Base-by-base conservation (phyloP, 1,284 basidiomycete genomes). In the Leccinum olivaceoglutinosum region DNA sequence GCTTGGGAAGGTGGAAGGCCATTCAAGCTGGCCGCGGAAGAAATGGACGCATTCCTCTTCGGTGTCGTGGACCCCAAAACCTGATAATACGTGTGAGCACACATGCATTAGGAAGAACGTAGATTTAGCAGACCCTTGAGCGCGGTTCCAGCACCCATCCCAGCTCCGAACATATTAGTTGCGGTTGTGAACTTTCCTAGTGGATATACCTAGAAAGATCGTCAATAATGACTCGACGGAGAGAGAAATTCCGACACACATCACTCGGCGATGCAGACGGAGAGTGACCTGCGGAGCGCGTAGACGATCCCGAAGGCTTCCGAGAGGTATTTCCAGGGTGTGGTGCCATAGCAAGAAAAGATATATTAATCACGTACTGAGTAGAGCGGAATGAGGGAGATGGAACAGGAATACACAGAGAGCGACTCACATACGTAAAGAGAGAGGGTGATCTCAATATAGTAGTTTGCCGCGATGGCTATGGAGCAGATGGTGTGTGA, bases 291-390 rank as follows among this genome's bases (percentile, higher is more conserved):
- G 79, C 78, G 60, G 88, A 88, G 62, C 82, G 85, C 18, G 81
- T 81, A 36, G 88, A 86, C 34, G 87, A 86, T 63, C 82, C 83
- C 58, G 88, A 88, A 58, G 85, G 85, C 71, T 88, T 88, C 71
- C 85, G 82, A 39, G 85, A 81, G 56, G 82, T 79, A 65, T 79
- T 76, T 64, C 80, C 81, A 75, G 74, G 71, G 69, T 76, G 78
- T 67, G 75, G 75, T 66, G 83, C 82, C 86, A 88, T 88, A 66
- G 68, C 66, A 66, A 64, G 65, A 65, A 64, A 65, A 63, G 64
- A 51, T 69, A 67, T 66, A 74, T 70, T 72, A 74, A 71, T 68
- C 70, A 71, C 71, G 65, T 61, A 66, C 76, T 77, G 64, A 46
- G 60, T 56, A 60, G 59, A 68, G 34, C 57, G 32, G 41, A 60